Percentiles rank a stretch among this genome's conserved stretches.
phyloP scores from a whole-genome alignment of 371 early-diverging fungal genomes.

The Mycotypha africana region DNA sequence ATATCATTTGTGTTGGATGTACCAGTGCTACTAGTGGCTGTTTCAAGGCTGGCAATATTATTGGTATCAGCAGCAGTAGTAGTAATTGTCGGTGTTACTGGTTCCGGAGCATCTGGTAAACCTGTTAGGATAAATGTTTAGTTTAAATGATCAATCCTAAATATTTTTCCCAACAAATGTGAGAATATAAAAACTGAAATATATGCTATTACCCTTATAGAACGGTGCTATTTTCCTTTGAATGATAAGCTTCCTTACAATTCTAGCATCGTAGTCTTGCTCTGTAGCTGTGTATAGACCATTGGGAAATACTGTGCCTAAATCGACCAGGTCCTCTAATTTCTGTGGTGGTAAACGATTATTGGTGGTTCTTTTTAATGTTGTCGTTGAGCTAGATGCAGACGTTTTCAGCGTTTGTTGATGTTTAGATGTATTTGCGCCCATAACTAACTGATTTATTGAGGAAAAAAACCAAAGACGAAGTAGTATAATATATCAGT shows the following conservation, averaged over 20 bases:
- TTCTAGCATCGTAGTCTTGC: conserved; percentile 75
- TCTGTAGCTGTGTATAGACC: conserved; percentile 66
- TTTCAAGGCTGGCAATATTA: no score
- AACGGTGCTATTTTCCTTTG: conserved; percentile 81
- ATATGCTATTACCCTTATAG: conserved; percentile 63
- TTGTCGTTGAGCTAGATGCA: no score
- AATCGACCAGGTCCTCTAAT: conserved; percentile 59
- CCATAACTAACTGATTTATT: no score
- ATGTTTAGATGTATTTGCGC: conserved; percentile 12
- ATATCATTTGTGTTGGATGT: conserved; percentile 5
- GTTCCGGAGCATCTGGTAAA: conserved; percentile 34
- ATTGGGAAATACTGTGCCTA: conserved; percentile 65
- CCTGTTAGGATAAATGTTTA: no score
- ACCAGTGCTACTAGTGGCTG: no score
- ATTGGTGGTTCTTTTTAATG: neutral
- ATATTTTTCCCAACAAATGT: neutral
- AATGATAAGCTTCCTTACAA: conserved; percentile 72
- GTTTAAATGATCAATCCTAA: no score
- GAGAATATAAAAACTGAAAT: neutral
- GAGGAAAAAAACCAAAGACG: no score
- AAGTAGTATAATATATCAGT: no score
- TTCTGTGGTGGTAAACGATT: conserved; percentile 25
- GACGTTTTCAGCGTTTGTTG: no score
- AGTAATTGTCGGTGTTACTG: conserved; percentile 13
- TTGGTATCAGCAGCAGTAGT: no score